Evolutionary conservation across 768 basidiomycete genomes (phyloP), one percentile per base, ranked within the genome.

Genomic region (Amanita rimosa): DNA sequence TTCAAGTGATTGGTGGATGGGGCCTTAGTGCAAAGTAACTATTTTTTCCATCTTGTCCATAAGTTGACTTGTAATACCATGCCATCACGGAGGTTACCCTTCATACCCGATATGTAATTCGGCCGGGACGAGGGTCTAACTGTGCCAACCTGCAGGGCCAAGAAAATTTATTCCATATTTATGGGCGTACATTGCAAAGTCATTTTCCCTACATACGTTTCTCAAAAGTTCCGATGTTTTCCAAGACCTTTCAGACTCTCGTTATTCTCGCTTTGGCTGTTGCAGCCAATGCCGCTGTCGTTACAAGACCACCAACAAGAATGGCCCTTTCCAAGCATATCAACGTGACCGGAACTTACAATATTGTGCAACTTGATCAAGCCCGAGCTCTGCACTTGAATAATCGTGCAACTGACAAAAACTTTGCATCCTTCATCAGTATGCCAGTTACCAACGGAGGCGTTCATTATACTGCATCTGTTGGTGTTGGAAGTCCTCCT

Each of bases 321-420:
- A 58, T 83, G 19, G 66, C 75, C n/a, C 59, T 84, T 40, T 71
- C 78, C n/a, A 73, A 73, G 58, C 66, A 68, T 47, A 54, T 80
- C 57, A 80, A 81, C 61, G 50, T 68, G 50, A 74, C 67, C 11
- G 74, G 75, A 53, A 54, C 70, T 13, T 60, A 64, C 51, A 75
- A 74, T 50, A 62, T 85, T 39, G 46, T 81, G 22, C 61, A 67
- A 39, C 68, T 67, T 49, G 81, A 83, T 56, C 68, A 72, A 51
- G 65, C 68, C 24, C 72, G 81, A 52, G 74, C 72, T 16, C 57
- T 64, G 52, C 62, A 64, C 24, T 53, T 83, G 44, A 68, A 65
- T 43, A 63, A 64, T 1, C 66, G 59, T 17, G 68, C 65, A 67
- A 53, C 35, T 46, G 49, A 4, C 21, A 53, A 52, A 27, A 3